Evolutionary conservation across 1,284 basidiomycete species (phyloP).

Genomic region (Caloboletus firmus): DNA sequence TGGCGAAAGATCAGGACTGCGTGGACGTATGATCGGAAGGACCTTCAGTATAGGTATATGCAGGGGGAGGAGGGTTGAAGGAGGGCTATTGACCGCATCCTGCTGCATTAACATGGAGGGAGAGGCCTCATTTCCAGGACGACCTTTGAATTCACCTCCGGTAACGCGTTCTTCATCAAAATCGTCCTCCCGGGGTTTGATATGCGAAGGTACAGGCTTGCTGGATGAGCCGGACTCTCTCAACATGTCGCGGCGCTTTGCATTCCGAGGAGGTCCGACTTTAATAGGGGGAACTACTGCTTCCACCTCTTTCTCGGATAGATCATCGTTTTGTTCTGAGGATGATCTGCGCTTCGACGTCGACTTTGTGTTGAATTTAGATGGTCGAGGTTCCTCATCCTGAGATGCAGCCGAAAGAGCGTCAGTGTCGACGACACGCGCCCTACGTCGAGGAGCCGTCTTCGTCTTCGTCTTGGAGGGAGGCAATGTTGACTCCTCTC

Average conservation of each 20-base stretch:
- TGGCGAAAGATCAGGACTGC: constrained; percentile 26
- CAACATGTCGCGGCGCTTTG: constrained; percentile 11
- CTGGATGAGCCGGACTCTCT: background rate
- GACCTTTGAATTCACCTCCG: background rate
- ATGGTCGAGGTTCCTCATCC: constrained; percentile 4
- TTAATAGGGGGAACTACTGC: constrained; percentile 8
- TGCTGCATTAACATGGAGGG: background rate
- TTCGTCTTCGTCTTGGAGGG: background rate
- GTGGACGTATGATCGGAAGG: background rate
- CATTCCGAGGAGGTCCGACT: constrained; percentile 30
- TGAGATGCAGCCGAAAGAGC: background rate
- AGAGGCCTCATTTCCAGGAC: background rate
- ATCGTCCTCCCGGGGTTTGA: background rate
- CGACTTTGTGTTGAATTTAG: constrained; percentile 1
- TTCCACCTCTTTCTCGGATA: constrained; percentile 5
- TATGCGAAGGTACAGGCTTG: background rate
- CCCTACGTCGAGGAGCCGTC: background rate
- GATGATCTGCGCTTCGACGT: background rate
- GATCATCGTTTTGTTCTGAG: background rate
- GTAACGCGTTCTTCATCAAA: background rate
- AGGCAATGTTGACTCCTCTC: background rate
- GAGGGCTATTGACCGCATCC: background rate
- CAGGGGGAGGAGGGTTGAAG: background rate
- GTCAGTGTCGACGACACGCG: background rate
- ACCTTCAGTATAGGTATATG: constrained; percentile 6